A percentile compares a stretch with the other conserved stretches of the same genome.
These are phyloP conservation scores for Litsea cubeba DNA, from an alignment of 164 flowering plant species.

Conservation along the genomic window DNA sequence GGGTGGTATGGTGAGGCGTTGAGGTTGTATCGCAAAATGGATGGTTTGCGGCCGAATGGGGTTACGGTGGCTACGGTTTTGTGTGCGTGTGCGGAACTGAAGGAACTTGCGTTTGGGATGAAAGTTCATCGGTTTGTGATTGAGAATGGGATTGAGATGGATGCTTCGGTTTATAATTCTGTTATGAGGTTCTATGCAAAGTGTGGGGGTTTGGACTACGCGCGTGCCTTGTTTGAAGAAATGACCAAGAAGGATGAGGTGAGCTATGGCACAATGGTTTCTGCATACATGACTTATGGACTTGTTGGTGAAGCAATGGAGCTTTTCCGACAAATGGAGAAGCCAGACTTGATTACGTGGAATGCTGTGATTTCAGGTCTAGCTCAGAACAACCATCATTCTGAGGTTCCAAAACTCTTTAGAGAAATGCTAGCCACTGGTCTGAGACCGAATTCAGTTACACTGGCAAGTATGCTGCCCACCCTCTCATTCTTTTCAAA, in stretches of 20 bases:
- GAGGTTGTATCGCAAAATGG: constrained; percentile 48
- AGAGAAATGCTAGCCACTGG: constrained; percentile 52
- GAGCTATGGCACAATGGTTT: constrained; percentile 53
- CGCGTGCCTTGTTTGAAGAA: constrained; percentile 52
- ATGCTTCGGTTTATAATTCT: constrained; percentile 47
- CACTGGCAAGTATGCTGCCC: constrained; percentile 74
- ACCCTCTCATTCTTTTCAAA: constrained; percentile 46
- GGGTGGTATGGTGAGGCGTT: constrained; percentile 59
- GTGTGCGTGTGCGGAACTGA: constrained; percentile 68
- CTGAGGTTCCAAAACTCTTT: constrained; percentile 34
- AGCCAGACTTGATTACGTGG: constrained; percentile 61
- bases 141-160: constrained; percentile 44
- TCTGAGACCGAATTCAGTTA: constrained; percentile 54
- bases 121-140: constrained; percentile 49
- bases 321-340: constrained; percentile 42
- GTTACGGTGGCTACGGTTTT: constrained; percentile 58
- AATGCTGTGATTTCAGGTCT: constrained; percentile 73
- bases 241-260: constrained; percentile 66
- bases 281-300: constrained; percentile 76
- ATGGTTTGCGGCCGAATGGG: constrained; percentile 41
- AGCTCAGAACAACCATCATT: constrained; percentile 56
- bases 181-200: constrained; percentile 65
- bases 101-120: constrained; percentile 59
- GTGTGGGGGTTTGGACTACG: constrained; percentile 79
- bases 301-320: constrained; percentile 58